A percentile compares a stretch with the other conserved stretches of the same genome.
phyloP scores from a whole-genome alignment of 2,329 filamentous ascomycete genomes.

The Colletotrichum abscissum region DNA sequence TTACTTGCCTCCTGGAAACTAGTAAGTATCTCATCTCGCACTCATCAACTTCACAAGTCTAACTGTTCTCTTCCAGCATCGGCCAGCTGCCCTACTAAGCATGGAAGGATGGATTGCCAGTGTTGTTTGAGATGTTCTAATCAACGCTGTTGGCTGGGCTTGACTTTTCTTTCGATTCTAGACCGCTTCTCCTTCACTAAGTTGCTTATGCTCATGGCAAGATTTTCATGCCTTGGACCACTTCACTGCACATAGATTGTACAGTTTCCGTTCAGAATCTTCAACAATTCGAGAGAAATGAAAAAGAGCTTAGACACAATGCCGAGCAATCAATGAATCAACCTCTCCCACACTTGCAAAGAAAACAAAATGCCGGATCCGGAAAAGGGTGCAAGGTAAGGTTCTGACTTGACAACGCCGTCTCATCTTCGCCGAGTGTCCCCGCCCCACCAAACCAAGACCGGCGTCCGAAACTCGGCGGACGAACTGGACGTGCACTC shows the following conservation, averaged over 20 bases:
- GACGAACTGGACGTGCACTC: neutral
- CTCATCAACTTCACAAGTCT: neutral
- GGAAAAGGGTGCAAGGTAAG: neutral
- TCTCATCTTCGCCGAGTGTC: neutral
- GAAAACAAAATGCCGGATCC: neutral
- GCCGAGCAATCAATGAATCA: neutral
- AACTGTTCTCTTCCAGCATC: neutral
- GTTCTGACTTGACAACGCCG: neutral
- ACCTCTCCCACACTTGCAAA: neutral
- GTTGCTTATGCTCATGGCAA: neutral
- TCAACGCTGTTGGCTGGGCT: neutral
- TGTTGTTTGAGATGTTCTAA: neutral
- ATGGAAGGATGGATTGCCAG: neutral
- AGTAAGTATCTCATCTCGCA: neutral
- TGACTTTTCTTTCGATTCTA: neutral
- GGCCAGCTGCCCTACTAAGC: neutral
- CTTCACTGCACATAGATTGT: neutral
- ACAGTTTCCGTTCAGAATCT: neutral
- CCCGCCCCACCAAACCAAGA: neutral
- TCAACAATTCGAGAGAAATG: neutral
- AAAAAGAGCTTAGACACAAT: neutral
- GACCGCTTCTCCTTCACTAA: neutral
- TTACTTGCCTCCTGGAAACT: conserved; percentile 10
- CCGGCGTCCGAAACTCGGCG: conserved; percentile 4
- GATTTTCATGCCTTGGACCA: neutral